Evolutionary conservation across 305 asterid species (phyloP), one percentile per base, ranked within the genome.

Genomic region (Fraxinus nigra): DNA sequence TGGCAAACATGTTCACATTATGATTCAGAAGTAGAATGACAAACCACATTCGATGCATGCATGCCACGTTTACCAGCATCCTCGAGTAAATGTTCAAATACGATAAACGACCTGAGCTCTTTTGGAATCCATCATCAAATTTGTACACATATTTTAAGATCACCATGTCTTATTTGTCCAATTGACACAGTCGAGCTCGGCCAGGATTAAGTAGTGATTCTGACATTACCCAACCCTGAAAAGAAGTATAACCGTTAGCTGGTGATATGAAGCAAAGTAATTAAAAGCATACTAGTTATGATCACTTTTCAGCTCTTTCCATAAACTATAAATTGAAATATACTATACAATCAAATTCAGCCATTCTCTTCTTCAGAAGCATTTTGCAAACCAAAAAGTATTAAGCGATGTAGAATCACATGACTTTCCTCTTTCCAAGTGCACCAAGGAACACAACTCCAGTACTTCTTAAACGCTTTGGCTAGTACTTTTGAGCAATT

Each of bases 221-320:
- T 7, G 98, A 94, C 98, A 95, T 95, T 82, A 90, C 90, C 99
- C 99, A 95, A 34, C 99, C 99, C 98, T 95, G 91, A 69, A 82
- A 82, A 38, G 81, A 81, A 16, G 69, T 33, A 75, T 70, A 85
- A 63, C 24, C 75, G 32, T 84, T 69, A 89, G 81, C 72, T 74
- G 18, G 63, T 43, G 82, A 28, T 34, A 63, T 34, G 38, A 69
- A 82, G 72, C 70, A 5, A 51, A 33, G 46, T 7, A 30, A 28
- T 32, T 30, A 30, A 10, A 69, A 69, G 38, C 38, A 69, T 69
- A 14, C 7, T 16, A 28, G 6, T 10, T 69, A 69, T 16, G n/a
- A 11, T 67, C 18, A 30, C 75, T 67, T 26, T 11, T 5, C 18
- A 11, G 7, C 34, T 8, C 18, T 67, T 28, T 65, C 34, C 74